A percentile compares a stretch with the other conserved stretches of the same genome.
phyloP scores from a whole-genome alignment of 495 filamentous ascomycete genomes.

The Daldinia grandis region DNA sequence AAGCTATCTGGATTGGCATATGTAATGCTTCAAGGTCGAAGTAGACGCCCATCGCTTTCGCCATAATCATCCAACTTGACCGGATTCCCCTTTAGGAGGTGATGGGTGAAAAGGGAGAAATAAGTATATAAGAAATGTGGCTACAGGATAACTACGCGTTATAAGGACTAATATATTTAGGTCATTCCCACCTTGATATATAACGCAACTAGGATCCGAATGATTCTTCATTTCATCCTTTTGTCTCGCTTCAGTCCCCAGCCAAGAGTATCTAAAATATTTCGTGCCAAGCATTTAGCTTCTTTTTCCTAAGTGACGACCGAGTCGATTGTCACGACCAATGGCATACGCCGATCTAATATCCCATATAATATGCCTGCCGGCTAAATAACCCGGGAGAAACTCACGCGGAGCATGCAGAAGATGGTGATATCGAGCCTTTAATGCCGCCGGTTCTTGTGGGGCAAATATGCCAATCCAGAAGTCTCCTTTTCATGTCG shows the following conservation, averaged over 20 bases:
- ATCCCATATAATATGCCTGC: constrained; percentile 5
- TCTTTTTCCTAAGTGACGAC: background rate
- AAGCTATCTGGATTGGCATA: constrained; percentile 2
- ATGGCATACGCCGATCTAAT: background rate
- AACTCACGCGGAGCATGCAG: constrained; percentile 19
- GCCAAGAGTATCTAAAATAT: background rate
- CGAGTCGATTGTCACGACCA: background rate
- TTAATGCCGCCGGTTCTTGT: constrained; percentile 2
- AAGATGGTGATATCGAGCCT: constrained; percentile 7
- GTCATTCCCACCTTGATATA: too few relatives aligned
- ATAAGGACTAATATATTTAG: too few relatives aligned
- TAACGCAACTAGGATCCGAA: too few relatives aligned
- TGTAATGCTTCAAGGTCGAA: background rate
- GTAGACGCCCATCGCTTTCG: background rate
- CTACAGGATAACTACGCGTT: too few relatives aligned
- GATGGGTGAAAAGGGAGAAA: background rate
- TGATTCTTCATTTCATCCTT: too few relatives aligned
- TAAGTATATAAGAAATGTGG: background rate
- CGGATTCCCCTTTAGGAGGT: background rate
- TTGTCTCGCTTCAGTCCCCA: too few relatives aligned
- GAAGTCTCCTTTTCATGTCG: background rate
- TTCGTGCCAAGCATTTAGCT: background rate
- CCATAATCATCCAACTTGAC: too few relatives aligned
- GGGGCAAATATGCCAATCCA: background rate
- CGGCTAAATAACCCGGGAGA: constrained; percentile 30